Percentiles rank a stretch among this genome's conserved stretches.
phyloP scores from a whole-genome alignment of 2,329 filamentous ascomycete genomes.

The Chrysosporium keratinophilum region DNA sequence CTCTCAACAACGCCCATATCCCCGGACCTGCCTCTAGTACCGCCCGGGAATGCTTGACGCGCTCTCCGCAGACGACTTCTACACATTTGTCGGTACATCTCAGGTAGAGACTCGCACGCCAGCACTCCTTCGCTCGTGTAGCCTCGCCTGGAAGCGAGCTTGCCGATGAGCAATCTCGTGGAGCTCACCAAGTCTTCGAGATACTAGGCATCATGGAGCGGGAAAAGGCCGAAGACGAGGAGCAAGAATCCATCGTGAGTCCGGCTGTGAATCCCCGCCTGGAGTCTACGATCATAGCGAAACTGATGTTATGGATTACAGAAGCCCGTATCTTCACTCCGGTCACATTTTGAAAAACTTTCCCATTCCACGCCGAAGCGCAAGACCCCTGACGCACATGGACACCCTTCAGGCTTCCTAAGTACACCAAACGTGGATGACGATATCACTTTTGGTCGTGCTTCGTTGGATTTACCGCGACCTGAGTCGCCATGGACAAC shows the following conservation, averaged over 20 bases:
- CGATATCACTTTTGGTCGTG: slow-evolving; percentile 23
- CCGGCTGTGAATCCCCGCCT: neutral
- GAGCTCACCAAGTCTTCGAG: neutral
- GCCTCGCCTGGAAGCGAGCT: too few relatives aligned
- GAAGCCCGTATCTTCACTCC: slow-evolving; percentile 41
- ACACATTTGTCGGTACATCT: neutral
- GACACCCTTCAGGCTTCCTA: slow-evolving; percentile 23
- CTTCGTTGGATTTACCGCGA: slow-evolving; percentile 36
- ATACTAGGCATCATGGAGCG: neutral
- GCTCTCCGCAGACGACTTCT: neutral
- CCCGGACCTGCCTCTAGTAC: neutral
- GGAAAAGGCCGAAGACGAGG: slow-evolving; percentile 1
- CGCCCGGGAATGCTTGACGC: neutral
- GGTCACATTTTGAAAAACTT: slow-evolving; percentile 42
- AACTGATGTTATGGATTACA: slow-evolving; percentile 18
- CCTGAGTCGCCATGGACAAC: slow-evolving; percentile 31
- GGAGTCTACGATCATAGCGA: slow-evolving; percentile 7
- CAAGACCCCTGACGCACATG: slow-evolving; percentile 19
- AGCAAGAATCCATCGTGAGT: slow-evolving; percentile 15
- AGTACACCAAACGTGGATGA: slow-evolving; percentile 27
- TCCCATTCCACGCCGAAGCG: slow-evolving; percentile 21
- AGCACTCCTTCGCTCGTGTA: neutral
- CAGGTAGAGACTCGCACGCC: neutral
- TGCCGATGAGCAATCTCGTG: neutral
- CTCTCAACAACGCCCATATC: neutral